Conservation (phyloP, 2,329 filamentous ascomycete species). For the Beauveria bassiana region DNA sequence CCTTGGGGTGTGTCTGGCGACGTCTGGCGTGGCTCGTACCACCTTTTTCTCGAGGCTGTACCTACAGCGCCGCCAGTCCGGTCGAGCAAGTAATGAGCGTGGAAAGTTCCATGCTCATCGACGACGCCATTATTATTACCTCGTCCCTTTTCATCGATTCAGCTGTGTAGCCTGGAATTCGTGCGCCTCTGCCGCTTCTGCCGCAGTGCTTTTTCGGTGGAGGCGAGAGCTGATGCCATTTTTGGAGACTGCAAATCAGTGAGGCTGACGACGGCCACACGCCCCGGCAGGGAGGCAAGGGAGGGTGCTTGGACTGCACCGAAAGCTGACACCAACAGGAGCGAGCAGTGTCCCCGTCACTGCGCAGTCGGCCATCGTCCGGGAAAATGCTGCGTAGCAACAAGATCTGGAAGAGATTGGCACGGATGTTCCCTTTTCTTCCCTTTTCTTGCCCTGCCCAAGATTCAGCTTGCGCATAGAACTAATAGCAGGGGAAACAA, state of each 20-base stretch:
- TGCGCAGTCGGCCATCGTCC: slow-evolving; percentile 9
- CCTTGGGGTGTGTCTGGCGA: not conserved
- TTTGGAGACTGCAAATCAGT: not conserved
- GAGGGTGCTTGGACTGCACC: not conserved
- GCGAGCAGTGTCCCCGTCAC: not conserved
- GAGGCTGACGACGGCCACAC: not conserved
- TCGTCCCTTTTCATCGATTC: not conserved
- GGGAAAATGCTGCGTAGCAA: not conserved
- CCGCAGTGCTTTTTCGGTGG: slow-evolving; percentile 4
- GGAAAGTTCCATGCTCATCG: not conserved
- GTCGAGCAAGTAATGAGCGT: not conserved
- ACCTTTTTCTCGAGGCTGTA: not conserved
- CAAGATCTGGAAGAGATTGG: not conserved
- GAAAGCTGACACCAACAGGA: not conserved
- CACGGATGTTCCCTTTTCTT: not conserved
- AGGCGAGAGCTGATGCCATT: not conserved
- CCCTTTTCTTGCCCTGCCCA: not conserved
- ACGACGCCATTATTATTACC: not conserved
- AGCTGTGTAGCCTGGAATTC: not conserved
- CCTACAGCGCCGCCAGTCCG: not conserved
- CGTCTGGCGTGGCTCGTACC: not conserved
- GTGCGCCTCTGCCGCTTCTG: slow-evolving; percentile 7
- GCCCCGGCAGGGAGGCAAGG: not conserved
- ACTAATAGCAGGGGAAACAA: not conserved
- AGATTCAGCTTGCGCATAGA: not conserved